Percentiles rank a stretch among this genome's conserved stretches.
Conservation (phyloP, 225 moss, liverwort and hornwort genomes). For the Physcomitrium patens region DNA sequence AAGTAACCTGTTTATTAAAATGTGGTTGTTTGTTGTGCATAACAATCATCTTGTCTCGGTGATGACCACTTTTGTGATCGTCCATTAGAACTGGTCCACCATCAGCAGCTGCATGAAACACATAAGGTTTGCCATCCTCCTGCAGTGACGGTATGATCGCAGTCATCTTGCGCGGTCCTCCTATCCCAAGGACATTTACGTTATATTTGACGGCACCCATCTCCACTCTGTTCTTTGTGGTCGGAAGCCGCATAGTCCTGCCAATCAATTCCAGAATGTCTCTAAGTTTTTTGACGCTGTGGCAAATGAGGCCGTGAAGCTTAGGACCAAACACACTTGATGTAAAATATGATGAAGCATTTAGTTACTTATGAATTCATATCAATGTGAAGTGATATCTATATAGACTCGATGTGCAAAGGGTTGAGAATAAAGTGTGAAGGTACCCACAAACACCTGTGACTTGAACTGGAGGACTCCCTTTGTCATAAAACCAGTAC, state of each 20-base stretch:
- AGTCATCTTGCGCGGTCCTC: conserved; percentile 82
- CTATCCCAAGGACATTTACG: conserved; percentile 72
- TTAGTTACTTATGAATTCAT: background rate
- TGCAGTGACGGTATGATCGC: conserved; percentile 74
- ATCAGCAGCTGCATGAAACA: conserved; percentile 53
- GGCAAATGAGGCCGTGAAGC: background rate
- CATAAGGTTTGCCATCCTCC: conserved; percentile 59
- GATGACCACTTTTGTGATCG: conserved; percentile 65
- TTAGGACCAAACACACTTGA: background rate
- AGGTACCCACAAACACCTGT: conserved; percentile 34
- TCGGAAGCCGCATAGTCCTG: conserved; percentile 45
- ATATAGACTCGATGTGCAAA: background rate
- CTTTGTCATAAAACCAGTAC: conserved; percentile 95
- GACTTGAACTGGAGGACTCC: conserved; percentile 37
- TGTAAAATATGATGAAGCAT: background rate
- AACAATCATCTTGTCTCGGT: conserved; percentile 73
- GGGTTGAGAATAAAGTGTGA: background rate
- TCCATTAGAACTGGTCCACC: conserved; percentile 64
- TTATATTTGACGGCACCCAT: conserved; percentile 77
- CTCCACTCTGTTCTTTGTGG: conserved; percentile 59
- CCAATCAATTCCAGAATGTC: conserved; percentile 1
- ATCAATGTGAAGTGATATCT: background rate
- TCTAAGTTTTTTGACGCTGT: background rate
- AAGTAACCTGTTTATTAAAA: conserved; percentile 68
- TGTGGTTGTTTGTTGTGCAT: conserved; percentile 83